A percentile compares a stretch with the other conserved stretches of the same genome.
These are phyloP conservation scores for Aspergillus sp. DNA, from an alignment of 2,329 filamentous ascomycete species.

Conservation along the genomic window DNA sequence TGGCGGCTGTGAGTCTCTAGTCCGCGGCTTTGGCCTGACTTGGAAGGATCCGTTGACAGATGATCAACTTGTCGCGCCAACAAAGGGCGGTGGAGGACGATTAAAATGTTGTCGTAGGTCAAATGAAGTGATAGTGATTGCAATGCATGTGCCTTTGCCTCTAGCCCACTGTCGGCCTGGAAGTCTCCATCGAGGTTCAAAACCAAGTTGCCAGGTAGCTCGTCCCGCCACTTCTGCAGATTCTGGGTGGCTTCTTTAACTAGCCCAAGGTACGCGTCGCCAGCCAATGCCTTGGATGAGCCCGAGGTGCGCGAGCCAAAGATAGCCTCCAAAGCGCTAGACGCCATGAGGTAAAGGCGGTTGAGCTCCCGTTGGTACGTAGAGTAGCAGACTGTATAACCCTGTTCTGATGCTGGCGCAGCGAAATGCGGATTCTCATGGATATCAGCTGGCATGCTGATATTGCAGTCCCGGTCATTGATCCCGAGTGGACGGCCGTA, in stretches of 20 bases:
- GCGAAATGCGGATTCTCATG: slow-evolving; percentile 32
- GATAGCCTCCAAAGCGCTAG: slow-evolving; percentile 22
- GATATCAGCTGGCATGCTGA: slow-evolving; percentile 35
- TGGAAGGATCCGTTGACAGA: slow-evolving; percentile 17
- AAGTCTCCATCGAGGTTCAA: slow-evolving; percentile 22
- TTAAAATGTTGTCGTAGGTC: slow-evolving; percentile 46
- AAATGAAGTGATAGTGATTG: slow-evolving; percentile 46
- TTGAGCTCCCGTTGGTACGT: slow-evolving; percentile 27
- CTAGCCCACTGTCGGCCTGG: neutral
- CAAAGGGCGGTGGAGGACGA: slow-evolving; percentile 46
- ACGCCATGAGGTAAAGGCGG: slow-evolving; percentile 25
- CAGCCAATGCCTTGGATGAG: slow-evolving; percentile 17
- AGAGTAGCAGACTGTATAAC: slow-evolving; percentile 20
- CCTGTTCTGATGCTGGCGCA: neutral
- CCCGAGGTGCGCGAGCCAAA: slow-evolving; percentile 25
- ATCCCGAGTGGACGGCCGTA: slow-evolving; percentile 45
- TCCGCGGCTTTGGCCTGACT: neutral
- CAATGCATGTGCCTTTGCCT: slow-evolving; percentile 25
- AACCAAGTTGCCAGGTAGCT: slow-evolving; percentile 18
- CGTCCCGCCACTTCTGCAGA: slow-evolving; percentile 18
- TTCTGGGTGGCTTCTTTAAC: slow-evolving; percentile 20
- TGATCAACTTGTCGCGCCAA: slow-evolving; percentile 38
- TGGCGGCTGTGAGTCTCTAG: neutral
- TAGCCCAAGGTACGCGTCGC: slow-evolving; percentile 19
- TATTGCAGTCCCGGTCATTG: slow-evolving; percentile 42